Percentiles rank a stretch among this genome's conserved stretches.
Evolutionary conservation across 129 eudicot species (phyloP).

Genomic region (Lonicera japonica): DNA sequence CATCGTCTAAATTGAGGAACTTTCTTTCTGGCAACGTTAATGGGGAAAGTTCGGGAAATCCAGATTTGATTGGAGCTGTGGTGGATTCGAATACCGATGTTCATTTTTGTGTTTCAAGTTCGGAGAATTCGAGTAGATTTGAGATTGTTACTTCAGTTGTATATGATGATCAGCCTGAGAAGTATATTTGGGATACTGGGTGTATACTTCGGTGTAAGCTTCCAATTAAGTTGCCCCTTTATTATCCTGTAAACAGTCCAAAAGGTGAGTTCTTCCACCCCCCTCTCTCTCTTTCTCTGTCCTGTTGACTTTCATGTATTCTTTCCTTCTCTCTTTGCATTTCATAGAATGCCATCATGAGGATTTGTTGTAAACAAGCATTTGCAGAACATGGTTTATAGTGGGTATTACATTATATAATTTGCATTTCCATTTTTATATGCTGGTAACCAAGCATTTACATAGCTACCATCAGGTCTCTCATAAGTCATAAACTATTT

Average conservation of each 20-base stretch:
- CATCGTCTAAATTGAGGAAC: conserved; percentile 41
- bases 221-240: conserved; percentile 66
- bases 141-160: conserved; percentile 40
- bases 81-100: conserved; percentile 43
- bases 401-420: not conserved
- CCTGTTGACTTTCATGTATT: too few relatives aligned
- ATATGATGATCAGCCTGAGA: conserved; percentile 70
- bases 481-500: not conserved
- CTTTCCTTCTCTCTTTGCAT: too few relatives aligned
- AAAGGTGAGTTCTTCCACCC: conserved; percentile 33
- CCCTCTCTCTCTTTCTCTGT: too few relatives aligned
- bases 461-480: not conserved
- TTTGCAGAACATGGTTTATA: not conserved
- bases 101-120: conserved; percentile 46
- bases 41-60: conserved; percentile 16
- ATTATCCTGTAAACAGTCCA: conserved; percentile 37
- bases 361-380: not conserved
- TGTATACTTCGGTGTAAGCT: conserved; percentile 63
- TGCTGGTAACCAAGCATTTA: not conserved
- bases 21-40: conserved; percentile 15
- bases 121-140: conserved; percentile 16
- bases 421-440: too few relatives aligned
- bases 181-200: conserved; percentile 79
- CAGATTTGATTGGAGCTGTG: conserved; percentile 61
- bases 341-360: not conserved